Evolutionary conservation across 306 rosid species (phyloP).

Genomic region (Aeschynomene evenia): DNA sequence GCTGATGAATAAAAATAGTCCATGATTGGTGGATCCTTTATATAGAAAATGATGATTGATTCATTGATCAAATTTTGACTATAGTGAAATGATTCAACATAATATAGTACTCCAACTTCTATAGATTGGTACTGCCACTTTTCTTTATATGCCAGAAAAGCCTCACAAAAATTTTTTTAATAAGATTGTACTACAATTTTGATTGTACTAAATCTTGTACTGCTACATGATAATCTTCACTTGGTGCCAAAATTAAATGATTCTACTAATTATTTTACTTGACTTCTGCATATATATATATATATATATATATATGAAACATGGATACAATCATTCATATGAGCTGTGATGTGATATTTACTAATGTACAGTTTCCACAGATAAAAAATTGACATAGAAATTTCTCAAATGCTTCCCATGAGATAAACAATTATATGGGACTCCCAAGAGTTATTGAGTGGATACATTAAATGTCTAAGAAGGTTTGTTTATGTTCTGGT

Average conservation of each 20-base stretch:
- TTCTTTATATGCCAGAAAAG: not conserved
- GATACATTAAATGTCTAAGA: too few relatives aligned
- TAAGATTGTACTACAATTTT: slow-evolving; percentile 8
- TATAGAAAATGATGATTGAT: not conserved
- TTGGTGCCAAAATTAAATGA: not conserved
- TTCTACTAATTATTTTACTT: not conserved
- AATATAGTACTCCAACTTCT: slow-evolving; percentile 14
- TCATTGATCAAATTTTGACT: not conserved
- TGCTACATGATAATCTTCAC: not conserved
- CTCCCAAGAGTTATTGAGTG: too few relatives aligned
- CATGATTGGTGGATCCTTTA: not conserved
- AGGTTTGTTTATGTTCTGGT: not conserved
- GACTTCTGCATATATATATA: not conserved
- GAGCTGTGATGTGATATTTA: too few relatives aligned
- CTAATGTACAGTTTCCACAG: too few relatives aligned
- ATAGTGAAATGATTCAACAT: not conserved
- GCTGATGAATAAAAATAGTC: not conserved
- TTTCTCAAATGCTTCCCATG: too few relatives aligned
- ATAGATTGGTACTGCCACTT: slow-evolving; percentile 2
- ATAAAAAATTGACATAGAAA: too few relatives aligned
- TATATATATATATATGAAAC: not conserved
- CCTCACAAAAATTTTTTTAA: too few relatives aligned
- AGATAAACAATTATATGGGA: too few relatives aligned
- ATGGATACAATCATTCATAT: not conserved
- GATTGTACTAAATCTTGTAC: slow-evolving; percentile 18